Base-by-base conservation (phyloP, 2,329 filamentous ascomycete species). In the Pseudogymnoascus sp. region DNA sequence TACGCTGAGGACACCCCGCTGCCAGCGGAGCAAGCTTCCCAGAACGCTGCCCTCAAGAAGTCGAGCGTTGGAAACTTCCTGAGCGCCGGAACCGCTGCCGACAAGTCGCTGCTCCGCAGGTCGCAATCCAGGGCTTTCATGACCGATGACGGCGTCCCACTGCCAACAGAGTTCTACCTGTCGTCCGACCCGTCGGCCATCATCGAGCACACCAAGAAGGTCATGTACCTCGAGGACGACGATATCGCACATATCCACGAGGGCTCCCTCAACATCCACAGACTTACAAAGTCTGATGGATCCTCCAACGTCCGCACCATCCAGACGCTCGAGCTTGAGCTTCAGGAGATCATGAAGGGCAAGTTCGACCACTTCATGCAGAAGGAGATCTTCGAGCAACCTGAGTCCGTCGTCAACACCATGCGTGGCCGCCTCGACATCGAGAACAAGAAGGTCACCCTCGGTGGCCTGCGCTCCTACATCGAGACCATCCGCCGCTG, bases 331-430 rank as follows among this genome's bases (percentile, higher is more conserved):
- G 95, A 99, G 83, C 90, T 99, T 61, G 92, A 99, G 83, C 88
- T 99, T 68, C 95, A 99, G 82, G 93, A 99, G 82, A 99, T 99
- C 79, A 99, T 99, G 95, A 99, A 99, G 88, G 95, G 95, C 78
- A 96, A 95, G 76, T 99, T 97, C 79, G 95, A 99, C 78, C 95
- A 99, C 82, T 99, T 97, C 84, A 99, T 99, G 95, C 95, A 99
- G 78, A 99, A 99, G 86, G 95, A 99, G 78, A 99, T 99, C 74
- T 99, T 99, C 77, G 95, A 99, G 84, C 95, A 99, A 82, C 95
- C 95, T 74, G 95, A 99, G 80, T 99, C 95, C 13, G 91, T 99
- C 66, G 88, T 99, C 81, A 99, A 99, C 85, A 97, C 95, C 70
- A 99, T 99, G 95, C 91, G 95, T 86, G 95, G 95, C 79, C 95